Base-by-base conservation (phyloP, 2,329 filamentous ascomycete genomes). In the Chaetomium sp. region DNA sequence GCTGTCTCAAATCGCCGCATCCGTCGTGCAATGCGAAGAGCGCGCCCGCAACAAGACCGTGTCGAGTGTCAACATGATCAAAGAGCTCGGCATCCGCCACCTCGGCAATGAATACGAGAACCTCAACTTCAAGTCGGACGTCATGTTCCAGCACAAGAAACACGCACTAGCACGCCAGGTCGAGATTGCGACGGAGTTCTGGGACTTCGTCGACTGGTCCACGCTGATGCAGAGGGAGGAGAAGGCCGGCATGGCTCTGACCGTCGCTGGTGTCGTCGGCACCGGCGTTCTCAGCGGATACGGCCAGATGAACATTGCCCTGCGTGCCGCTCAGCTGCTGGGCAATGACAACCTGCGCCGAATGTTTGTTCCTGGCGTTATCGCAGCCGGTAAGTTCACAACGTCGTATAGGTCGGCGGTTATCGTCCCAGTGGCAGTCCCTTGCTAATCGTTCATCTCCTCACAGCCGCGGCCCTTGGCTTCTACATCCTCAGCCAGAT, bases 211-310 rank as follows among this genome's bases (percentile, higher is more conserved):
- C 65, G 94, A 99, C 70, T 79, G 91, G 70, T 79, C 84, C 14
- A 88, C 84, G 9, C 74, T 97, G 5, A 80, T 95, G 75, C 90
- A 96, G 67, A 81, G 85, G 53, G 92, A 97, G 69, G 94, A 99
- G 72, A 99, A 97, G 78, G 95, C 91, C 3, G 88, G 94, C 61
- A 91, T 99, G 87, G 94, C 92, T 5, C 79, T 99, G 67, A 99
- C 94, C 1, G 81, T 96, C 38, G 88, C 88, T 8, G 91, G 90
- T 55, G 89, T 95, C 1, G 77, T 97, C 4, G 90, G 92, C 55
- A 83, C 87, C 49, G 82, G 90, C 48, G 79, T 94, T 66, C 76
- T 99, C 41, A 90, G 91, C 57, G 88, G 91, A 59, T 84, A 88
- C 63, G 86, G 88, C 50, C 97, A 92, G 91, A 76, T 96, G 63